Base-by-base conservation (phyloP, 2,329 filamentous ascomycete genomes). In the Colletotrichum sublineola region DNA sequence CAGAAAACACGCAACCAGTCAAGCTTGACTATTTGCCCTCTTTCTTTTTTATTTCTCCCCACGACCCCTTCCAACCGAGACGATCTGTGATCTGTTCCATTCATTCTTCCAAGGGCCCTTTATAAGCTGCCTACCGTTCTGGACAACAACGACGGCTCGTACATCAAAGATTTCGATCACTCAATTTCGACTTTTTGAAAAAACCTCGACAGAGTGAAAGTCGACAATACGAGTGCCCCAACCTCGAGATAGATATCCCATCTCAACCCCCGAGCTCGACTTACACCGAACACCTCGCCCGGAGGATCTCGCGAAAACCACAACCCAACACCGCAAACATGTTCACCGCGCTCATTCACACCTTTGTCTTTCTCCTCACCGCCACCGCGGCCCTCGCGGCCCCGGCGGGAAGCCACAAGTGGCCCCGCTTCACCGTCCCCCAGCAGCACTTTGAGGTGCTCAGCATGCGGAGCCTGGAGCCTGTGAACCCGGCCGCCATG, bases 391-490 rank as follows among this genome's bases (percentile, higher is more conserved):
- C 79, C 53, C 75, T 79, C 29, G 80, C 82, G n/a, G 77, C 78
- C n/a, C 78, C 79, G 50, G 61, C 50, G 67, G 75, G 50, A 75
- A 75, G 74, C 36, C 42, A 24, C 50, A 70, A 67, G 15, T 81
- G 80, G 74, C 82, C 81, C 6, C 80, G 79, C 44, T 82, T 82
- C 70, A 78, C 79, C 8, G 82, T 84, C 40, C 80, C 80, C 6
- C 81, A 82, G 67, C 81, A 84, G 61, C 82, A 87, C 75, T 80
- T 85, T 65, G 84, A 87, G 76, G 82, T 85, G 72, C 80, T 86
- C 38, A 77, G 78, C 40, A 77, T 85, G 70, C 81, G 84, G 33
- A 80, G 82, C 52, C 78, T 80, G 36, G 82, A 77, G 2, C 75
- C 77, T 7, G 77, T 85, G 52, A 83, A 86, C 77, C 81, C 82